A percentile compares a stretch with the other conserved stretches of the same genome.
phyloP scores from a whole-genome alignment of 331 rosid genomes.

The Pyracantha coccinea region DNA sequence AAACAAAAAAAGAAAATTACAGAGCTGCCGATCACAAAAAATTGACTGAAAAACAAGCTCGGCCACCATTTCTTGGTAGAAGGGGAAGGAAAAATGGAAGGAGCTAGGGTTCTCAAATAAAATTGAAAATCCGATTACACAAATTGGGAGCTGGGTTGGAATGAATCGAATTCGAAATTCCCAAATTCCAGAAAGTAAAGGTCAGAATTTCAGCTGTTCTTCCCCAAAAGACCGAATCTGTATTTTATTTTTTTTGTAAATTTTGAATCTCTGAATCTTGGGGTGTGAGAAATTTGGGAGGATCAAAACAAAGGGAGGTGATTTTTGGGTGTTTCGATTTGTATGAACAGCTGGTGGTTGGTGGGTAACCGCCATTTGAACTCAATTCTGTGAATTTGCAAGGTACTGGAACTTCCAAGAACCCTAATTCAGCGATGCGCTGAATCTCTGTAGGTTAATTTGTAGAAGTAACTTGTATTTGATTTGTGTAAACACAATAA shows the following conservation, averaged over 20 bases:
- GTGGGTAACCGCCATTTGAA: not conserved
- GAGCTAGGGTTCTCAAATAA: not conserved
- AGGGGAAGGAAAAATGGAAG: not conserved
- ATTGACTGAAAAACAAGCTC: not conserved
- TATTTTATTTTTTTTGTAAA: not conserved
- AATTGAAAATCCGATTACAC: not conserved
- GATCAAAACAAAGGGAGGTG: not conserved
- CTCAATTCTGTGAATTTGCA: not conserved
- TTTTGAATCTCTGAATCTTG: conserved; percentile 9
- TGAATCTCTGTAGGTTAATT: not conserved
- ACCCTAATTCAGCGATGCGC: not conserved
- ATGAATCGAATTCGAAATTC: not conserved
- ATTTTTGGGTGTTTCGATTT: not conserved
- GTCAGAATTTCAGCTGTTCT: not conserved
- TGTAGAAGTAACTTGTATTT: not conserved
- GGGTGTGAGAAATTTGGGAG: not conserved
- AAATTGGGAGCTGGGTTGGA: not conserved
- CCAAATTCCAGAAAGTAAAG: not conserved
- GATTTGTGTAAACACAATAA: not conserved
- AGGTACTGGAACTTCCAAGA: not conserved
- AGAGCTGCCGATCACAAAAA: not conserved
- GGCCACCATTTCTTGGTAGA: not conserved
- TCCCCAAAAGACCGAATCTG: not conserved
- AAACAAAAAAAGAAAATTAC: too few species aligned
- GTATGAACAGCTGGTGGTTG: not conserved